Base-by-base conservation (phyloP, 2,329 filamentous ascomycete genomes). In the Aspergillus thermomutatus region DNA sequence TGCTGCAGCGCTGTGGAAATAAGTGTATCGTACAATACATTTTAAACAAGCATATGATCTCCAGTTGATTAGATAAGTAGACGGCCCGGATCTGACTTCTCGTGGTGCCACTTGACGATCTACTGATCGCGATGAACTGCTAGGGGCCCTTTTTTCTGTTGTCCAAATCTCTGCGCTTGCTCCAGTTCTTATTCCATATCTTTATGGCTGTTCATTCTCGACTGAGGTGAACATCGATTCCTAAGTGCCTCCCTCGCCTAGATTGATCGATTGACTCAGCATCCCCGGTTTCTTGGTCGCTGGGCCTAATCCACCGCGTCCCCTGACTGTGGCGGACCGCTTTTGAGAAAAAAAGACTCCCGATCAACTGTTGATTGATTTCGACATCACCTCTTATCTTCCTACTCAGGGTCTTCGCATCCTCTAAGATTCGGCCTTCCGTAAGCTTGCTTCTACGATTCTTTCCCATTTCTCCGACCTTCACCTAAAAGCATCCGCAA, bases 321-420 rank as follows among this genome's bases (percentile, higher is more conserved):
- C 54, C 60, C 58, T 60, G 56, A 54, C 54, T 58, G 51, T 56
- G 55, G 60, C 57, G 57, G 59, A 49, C 55, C 59, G 45, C 49
- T 52, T 50, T 25, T 28, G 54, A 50, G 47, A 26, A 54, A 45
- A 48, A 46, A 46, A 21, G 9, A 14, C 53, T 54, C 49, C 51
- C 53, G 45, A 54, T 53, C 40, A 31, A 45, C 50, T 23, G 26
- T 43, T 21, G 48, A 10, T 43, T 21, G 6, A 54, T 52, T 49
- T 55, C 53, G 28, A 49, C 53, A 43, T 51, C 53, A 47, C 48
- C 26, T 37, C 46, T 37, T 26, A 23, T 34, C 53, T n/a, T 17
- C 48, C 8, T 10, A 19, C 23, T 10, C 26, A 40, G 50, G 37
- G 14, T 45, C 46, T 47, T 37, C 14, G 31, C 43, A 43, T 45